Evolutionary conservation across 352 stramenopile genomes (phyloP).

Genomic region (Elongisporangium senticosum): DNA sequence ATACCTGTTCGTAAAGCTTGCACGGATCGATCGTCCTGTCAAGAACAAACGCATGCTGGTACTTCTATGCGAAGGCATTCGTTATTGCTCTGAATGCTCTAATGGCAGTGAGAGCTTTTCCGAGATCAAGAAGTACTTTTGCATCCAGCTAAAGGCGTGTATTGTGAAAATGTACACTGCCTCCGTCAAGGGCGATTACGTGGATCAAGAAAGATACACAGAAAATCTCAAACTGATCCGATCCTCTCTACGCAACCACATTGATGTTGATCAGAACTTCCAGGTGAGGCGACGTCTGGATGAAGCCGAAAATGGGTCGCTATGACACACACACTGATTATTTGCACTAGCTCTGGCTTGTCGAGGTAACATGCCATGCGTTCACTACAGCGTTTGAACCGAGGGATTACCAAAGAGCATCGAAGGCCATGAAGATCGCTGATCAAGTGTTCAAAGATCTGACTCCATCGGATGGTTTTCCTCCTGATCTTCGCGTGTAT

Average conservation of each 20-base stretch:
- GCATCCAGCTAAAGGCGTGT: constrained; percentile 37
- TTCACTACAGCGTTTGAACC: constrained; percentile 37
- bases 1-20: constrained; percentile 38
- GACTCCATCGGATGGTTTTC: constrained; percentile 13
- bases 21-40: constrained; percentile 27
- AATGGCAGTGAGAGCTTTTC: constrained; percentile 1
- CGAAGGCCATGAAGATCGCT: constrained; percentile 33
- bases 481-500: constrained; percentile 36
- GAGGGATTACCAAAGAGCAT: constrained; percentile 15
- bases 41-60: constrained; percentile 41
- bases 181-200: constrained; percentile 24
- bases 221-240: background rate
- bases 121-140: constrained; percentile 44
- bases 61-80: constrained; percentile 43
- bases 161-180: constrained; percentile 48
- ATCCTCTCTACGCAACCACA: constrained; percentile 3
- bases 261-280: constrained; percentile 16
- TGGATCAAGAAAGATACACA: constrained; percentile 4
- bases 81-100: constrained; percentile 16
- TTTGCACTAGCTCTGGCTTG: constrained; percentile 48
- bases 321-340: background rate
- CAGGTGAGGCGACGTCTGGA: background rate
- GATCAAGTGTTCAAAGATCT: constrained; percentile 38
- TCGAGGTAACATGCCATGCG: constrained; percentile 55
- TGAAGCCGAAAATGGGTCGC: background rate